Conservation (phyloP, 2,329 filamentous ascomycete species). For the Mycosphaerella sp. region DNA sequence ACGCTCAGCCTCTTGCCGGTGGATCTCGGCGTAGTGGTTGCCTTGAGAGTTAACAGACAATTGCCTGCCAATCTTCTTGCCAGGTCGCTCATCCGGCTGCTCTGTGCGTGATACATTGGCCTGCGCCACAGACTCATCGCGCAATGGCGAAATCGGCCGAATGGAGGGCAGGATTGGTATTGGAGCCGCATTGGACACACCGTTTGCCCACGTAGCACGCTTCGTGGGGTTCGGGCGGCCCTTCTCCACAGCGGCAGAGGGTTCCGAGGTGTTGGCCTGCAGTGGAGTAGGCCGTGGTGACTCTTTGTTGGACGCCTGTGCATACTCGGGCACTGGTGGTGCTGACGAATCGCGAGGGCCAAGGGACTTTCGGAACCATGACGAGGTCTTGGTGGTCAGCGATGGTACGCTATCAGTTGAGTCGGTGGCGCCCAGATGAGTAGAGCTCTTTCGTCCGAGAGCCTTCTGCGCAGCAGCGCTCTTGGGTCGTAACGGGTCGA, state of each 20-base stretch:
- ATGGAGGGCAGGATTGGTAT: conserved; percentile 97
- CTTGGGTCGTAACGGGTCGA: conserved; percentile 87
- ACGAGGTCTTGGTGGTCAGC: conserved; percentile 69
- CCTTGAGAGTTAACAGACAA: conserved; percentile 85
- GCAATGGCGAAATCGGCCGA: conserved; percentile 90
- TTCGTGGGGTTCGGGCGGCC: conserved; percentile 60
- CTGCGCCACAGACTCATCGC: conserved; percentile 84
- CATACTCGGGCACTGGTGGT: conserved; percentile 51
- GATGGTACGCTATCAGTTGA: conserved; percentile 50
- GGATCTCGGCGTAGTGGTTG: conserved; percentile 85
- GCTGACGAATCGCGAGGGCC: conserved; percentile 70
- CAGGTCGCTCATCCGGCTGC: conserved; percentile 51
- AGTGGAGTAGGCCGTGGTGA: conserved; percentile 40
- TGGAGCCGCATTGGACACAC: conserved; percentile 64
- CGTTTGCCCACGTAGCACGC: conserved; percentile 89
- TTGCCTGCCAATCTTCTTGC: conserved; percentile 92
- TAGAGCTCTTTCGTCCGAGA: conserved; percentile 83
- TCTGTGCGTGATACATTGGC: conserved; percentile 58
- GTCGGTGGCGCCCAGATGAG: conserved; percentile 62
- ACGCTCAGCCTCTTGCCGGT: conserved; percentile 84
- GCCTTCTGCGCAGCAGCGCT: conserved; percentile 76
- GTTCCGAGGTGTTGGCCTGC: conserved; percentile 40
- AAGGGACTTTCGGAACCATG: conserved; percentile 94
- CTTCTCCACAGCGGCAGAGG: conserved; percentile 42
- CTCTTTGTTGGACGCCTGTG: conserved; percentile 35